Base-by-base conservation (phyloP, 768 basidiomycete genomes). In the Leccinellum rugosiceps region DNA sequence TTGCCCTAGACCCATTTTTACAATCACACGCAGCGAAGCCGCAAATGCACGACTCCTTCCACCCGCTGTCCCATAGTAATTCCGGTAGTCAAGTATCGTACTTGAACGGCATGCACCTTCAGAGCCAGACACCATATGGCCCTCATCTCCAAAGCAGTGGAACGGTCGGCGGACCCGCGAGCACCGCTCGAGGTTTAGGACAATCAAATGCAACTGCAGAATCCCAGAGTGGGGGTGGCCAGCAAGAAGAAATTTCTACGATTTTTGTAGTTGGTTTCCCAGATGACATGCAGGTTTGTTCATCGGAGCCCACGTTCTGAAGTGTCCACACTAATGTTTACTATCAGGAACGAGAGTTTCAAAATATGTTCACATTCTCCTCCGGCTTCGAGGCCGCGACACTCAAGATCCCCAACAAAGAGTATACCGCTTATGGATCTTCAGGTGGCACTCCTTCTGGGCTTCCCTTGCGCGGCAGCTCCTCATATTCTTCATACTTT, bases 211-310 rank as follows among this genome's bases (percentile, higher is more conserved):
- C 45, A 5, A 21, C 38, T 19, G 32, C 50, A 4, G 71, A 72
- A 38, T 43, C 64, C 0, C 71, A 69, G 28, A 48, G 54, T 34
- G 70, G 66, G 11, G 58, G 52, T 46, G 65, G 64, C 46, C 68
- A 75, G 38, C 83, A 84, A 57, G 95, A 97, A 72, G 94, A 96
- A 66, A 97, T 97, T 48, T 94, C 90, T 11, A 97, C 94, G 6
- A 95, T 97, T 61, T 99, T 99, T 61, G 95, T 99, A 3, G 96
- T 98, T 26, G 97, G 97, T 0, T 99, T 99, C 71, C 97, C 97
- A 4, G 97, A 99, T 56, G 97, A 99, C 67, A 98, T 98, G 92
- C 88, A 90, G 83, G 94, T 92, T 65, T 62, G 88, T 81, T 48
- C 41, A 53, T 60, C 10, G 53, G 21, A 21, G 53, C 61, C 45